Evolutionary conservation across 1,284 basidiomycete genomes (phyloP), one percentile per base, ranked within the genome.

Genomic region (Austroboletus rostrupii): DNA sequence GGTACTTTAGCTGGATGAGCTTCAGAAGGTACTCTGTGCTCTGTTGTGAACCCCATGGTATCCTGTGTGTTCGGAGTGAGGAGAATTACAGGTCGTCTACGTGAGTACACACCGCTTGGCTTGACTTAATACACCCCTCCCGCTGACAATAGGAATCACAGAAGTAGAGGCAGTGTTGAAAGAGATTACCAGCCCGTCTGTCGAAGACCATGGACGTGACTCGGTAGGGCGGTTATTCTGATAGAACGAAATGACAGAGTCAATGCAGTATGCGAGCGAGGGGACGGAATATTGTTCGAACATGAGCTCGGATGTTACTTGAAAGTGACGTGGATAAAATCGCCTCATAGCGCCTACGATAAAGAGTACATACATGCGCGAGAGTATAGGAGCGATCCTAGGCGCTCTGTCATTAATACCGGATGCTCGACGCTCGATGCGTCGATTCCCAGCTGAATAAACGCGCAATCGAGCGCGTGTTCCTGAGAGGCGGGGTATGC

Each of bases 261-360:
- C 97, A 55, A 98, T 74, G 51, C 92, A 92, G 68, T 92, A 99
- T 14, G 89, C 78, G 41, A 98, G 77, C 3, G 87, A 85, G 0
- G 95, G 95, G 1, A 88, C 92, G 16, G 79, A 79, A 67, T 99
- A 99, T 43, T 87, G 82, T 72, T 99, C 97, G 65, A 99, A 99
- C 68, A 99, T 81, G 21, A 99, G 81, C 66, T 99, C 97, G 1
- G 94, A 95, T 23, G 94, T 97, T 53, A 97, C 62, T 64, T 44
- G 21, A 21, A 21, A 19, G 2, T 39, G 33, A 2, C 16, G 33
- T 17, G 33, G 3, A 13, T 29, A 29, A 29, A 10, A 21, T 20
- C 16, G 23, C 32, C 36, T 0, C 5, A 32, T 5, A 20, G 40
- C 8, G 41, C 35, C n/a, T 5, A 32, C n/a, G 39, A 28, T 5